Percentiles rank a stretch among this genome's conserved stretches.
These are phyloP conservation scores for Ustilago xerochloae DNA, from an alignment of 1,284 basidiomycete genomes.

Conservation along the genomic window DNA sequence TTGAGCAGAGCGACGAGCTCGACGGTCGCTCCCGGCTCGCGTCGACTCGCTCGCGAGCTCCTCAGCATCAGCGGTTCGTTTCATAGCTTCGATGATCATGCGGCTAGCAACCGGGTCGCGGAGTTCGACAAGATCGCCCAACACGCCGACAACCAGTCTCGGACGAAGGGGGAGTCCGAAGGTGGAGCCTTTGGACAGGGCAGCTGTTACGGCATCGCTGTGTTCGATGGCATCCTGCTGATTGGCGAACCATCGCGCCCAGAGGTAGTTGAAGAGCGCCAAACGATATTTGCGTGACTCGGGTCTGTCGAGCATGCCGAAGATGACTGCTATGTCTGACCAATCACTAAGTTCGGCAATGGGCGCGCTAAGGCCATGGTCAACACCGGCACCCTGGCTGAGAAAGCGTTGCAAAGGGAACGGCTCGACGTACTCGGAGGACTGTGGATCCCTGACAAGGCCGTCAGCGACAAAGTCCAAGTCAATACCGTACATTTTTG, in stretches of 20 bases:
- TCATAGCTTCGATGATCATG: conserved; percentile 27
- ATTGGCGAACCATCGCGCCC: conserved; percentile 20
- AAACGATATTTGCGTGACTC: conserved; percentile 2
- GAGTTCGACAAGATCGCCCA: conserved; percentile 8
- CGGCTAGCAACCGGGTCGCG: conserved; percentile 34
- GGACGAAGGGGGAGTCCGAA: conserved; percentile 22
- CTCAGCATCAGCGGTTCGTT: conserved; percentile 9
- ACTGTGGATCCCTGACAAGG: conserved; percentile 22
- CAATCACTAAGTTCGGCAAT: conserved; percentile 11
- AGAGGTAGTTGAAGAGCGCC: conserved; percentile 43
- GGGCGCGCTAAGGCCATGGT: neutral
- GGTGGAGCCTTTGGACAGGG: neutral
- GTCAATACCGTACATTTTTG: conserved; percentile 34
- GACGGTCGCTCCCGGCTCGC: neutral
- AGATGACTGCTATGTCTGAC: neutral
- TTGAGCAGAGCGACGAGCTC: neutral
- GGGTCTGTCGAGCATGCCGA: conserved; percentile 4
- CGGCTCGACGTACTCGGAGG: neutral
- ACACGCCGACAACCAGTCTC: conserved; percentile 1
- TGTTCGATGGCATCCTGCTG: neutral
- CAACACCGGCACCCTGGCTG: neutral
- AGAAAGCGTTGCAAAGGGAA: conserved; percentile 15
- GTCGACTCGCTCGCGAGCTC: neutral
- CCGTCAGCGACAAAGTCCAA: conserved; percentile 20
- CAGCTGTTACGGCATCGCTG: neutral